Evolutionary conservation across 1,139 yeast species (phyloP), one percentile per base, ranked within the genome.

Genomic region (Blastobotrys aristatus): DNA sequence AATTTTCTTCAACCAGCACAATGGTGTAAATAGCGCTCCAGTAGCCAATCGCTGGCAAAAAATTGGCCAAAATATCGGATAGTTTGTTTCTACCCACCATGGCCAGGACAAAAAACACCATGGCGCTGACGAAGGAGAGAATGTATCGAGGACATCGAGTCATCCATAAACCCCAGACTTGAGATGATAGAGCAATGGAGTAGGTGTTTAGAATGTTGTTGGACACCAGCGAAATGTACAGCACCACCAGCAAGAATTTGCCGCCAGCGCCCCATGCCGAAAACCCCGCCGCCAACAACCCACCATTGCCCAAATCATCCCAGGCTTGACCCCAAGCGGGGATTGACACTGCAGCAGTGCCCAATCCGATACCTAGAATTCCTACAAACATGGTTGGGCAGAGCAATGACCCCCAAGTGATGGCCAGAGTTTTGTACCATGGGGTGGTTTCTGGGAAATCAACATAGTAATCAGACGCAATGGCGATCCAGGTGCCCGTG

Each of bases 41-140:
- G 68, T 89, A 89, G 0, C 96, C 96, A 52, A 89, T 79, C 96
- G 89, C 88, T 8, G 97, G 96, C 57, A 89, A 71, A 69, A 89
- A 89, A 61, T 88, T 89, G n/a, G 89, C 80, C 60, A 89, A 71
- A 53, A 88, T 87, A 3, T 80, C 74, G 40, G 89, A 75, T 62
- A 89, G 84, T 57, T 81, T 79, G 64, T 84, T 71, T 58, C 87
- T 75, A 10, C 97, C 97, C 11, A 80, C 92, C 50, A 65, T 57
- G 11, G 69, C 60, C 29, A 66, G 56, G 1, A 84, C 80, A 57
- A 86, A 71, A 57, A 81, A 83, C 20, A 85, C 69, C 1, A 73
- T 78, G 4, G 90, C 85, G 31, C 84, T 74, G 1, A 77, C 64
- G 41, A 86, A 68, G 1, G 87, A 83, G 78, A 90, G 80, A 40